Evolutionary conservation across 208 protist genomes (phyloP).

Genomic region (Acanthamoeba royreba): DNA sequence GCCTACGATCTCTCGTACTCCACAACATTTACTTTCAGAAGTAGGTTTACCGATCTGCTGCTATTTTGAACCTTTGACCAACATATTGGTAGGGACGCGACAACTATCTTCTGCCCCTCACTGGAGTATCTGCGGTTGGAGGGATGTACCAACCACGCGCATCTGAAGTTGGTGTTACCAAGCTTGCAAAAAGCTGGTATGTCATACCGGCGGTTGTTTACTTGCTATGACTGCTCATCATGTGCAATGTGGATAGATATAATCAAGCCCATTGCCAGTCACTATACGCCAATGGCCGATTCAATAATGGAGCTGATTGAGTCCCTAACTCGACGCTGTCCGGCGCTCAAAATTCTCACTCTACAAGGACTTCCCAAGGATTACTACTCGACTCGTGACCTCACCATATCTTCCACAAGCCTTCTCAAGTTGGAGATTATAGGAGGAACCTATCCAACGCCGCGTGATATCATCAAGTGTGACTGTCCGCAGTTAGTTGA

Average conservation of each 20-base stretch:
- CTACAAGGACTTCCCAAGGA: not conserved
- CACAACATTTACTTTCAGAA: not conserved
- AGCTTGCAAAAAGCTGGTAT: not conserved
- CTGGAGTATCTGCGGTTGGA: not conserved
- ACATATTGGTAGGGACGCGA: not conserved
- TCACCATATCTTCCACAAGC: not conserved
- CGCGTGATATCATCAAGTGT: not conserved
- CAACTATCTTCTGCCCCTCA: not conserved
- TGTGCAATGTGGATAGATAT: too few species aligned
- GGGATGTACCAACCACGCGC: not conserved
- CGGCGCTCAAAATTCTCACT: not conserved
- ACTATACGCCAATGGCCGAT: not conserved
- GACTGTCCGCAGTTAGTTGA: not conserved
- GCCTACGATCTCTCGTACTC: not conserved
- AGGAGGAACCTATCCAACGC: not conserved
- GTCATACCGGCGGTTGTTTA: too few species aligned
- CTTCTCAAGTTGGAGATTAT: not conserved
- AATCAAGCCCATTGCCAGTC: not conserved
- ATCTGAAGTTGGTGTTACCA: not conserved
- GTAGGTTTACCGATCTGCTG: not conserved
- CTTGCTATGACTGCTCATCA: too few species aligned
- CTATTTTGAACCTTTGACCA: too few species aligned
- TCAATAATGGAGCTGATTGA: not conserved
- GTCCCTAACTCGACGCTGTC: not conserved
- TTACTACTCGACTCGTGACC: conserved; percentile 22